These are phyloP conservation scores for Dothistroma septosporum DNA, from an alignment of 2,329 filamentous ascomycete species.

Conservation along the genomic window DNA sequence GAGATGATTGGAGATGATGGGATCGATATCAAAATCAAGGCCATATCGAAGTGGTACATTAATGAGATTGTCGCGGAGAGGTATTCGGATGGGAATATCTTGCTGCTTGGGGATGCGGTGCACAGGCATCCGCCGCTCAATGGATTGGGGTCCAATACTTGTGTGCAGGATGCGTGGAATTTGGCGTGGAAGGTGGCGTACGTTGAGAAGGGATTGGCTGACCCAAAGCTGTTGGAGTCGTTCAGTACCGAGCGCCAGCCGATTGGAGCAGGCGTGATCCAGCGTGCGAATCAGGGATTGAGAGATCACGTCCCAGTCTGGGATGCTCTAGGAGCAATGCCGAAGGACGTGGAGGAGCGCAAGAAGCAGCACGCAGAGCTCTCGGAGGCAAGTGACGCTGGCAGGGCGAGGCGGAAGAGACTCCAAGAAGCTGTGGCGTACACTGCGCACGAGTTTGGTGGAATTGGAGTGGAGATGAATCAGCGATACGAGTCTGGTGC, in stretches of 20 bases:
- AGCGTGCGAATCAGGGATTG: conserved; percentile 55
- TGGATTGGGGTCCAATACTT: conserved; percentile 49
- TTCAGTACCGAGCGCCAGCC: conserved; percentile 36
- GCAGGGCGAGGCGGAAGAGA: conserved; percentile 38
- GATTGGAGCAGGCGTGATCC: conserved; percentile 47
- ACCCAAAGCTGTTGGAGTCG: conserved; percentile 25
- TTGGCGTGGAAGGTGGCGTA: conserved; percentile 22
- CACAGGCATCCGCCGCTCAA: conserved; percentile 57
- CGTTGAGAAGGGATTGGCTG: conserved; percentile 23
- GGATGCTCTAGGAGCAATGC: conserved; percentile 31
- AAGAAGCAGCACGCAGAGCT: conserved; percentile 30
- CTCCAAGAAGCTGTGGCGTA: conserved; percentile 30
- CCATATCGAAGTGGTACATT: conserved; percentile 56
- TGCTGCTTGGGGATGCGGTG: conserved; percentile 55
- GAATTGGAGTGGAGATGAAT: conserved; percentile 57
- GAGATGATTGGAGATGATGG: conserved; percentile 55
- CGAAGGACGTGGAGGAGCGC: conserved; percentile 28
- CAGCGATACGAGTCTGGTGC: conserved; percentile 51
- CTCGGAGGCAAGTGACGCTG: conserved; percentile 25
- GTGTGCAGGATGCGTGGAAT: conserved; percentile 15
- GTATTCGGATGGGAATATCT: conserved; percentile 50
- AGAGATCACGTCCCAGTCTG: conserved; percentile 45
- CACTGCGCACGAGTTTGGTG: conserved; percentile 45
- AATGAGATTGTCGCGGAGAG: conserved; percentile 59
- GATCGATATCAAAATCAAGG: conserved; percentile 49